Conservation (phyloP, 2,329 filamentous ascomycete genomes). For the Calonectria montana region DNA sequence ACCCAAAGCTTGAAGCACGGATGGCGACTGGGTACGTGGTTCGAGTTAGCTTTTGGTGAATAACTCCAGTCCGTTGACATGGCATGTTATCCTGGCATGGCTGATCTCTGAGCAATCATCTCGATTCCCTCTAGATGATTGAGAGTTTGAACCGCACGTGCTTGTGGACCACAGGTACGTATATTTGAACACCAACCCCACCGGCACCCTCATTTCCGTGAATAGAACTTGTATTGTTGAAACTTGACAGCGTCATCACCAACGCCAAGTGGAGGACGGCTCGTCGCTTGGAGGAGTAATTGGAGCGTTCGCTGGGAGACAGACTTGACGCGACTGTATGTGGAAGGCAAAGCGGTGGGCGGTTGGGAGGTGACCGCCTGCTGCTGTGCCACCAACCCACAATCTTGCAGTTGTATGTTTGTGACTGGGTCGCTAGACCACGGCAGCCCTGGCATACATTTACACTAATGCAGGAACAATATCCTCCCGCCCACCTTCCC, state of each 20-base stretch:
- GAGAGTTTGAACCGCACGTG: not conserved
- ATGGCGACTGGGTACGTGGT: slow-evolving; percentile 15
- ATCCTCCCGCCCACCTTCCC: slow-evolving; percentile 28
- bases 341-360: not conserved
- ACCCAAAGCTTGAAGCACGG: slow-evolving; percentile 18
- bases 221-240: slow-evolving; percentile 9
- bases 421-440: slow-evolving; percentile 23
- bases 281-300: not conserved
- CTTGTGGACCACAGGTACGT: not conserved
- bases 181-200: not conserved
- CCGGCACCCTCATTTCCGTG: slow-evolving; percentile 5
- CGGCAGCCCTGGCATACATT: slow-evolving; percentile 32
- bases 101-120: slow-evolving; percentile 12
- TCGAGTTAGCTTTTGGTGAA: not conserved
- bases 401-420: not conserved
- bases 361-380: slow-evolving; percentile 2
- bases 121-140: not conserved
- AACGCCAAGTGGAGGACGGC: not conserved
- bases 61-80: not conserved
- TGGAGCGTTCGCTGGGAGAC: not conserved
- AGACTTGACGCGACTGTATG: not conserved
- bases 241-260: not conserved
- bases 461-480: slow-evolving; percentile 45
- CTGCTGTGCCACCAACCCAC: not conserved
- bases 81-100: not conserved